phyloP scores from a whole-genome alignment of 108 stramenopile genomes.

The Nitzschia sp. region DNA sequence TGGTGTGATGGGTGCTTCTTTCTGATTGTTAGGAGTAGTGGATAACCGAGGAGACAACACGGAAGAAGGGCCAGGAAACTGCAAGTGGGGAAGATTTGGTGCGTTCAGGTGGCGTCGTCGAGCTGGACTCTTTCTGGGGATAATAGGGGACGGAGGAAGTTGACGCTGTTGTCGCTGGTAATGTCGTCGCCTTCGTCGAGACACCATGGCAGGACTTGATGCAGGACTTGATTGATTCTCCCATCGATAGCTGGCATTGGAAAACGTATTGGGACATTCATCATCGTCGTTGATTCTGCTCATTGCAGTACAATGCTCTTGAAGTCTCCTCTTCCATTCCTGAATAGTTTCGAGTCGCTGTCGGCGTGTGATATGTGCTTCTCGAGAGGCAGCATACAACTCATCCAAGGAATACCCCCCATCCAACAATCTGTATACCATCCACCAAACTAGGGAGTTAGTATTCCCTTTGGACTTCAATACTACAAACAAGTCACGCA shows the following conservation, averaged over 20 bases:
- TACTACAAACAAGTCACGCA: too few relatives aligned
- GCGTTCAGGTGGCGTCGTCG: neutral
- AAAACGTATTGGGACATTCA: neutral
- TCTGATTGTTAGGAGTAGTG: too few relatives aligned
- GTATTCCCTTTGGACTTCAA: neutral
- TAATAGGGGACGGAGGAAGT: conserved; percentile 12
- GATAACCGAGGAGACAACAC: too few relatives aligned
- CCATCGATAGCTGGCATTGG: neutral
- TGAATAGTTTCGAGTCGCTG: conserved; percentile 14
- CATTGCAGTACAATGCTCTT: neutral
- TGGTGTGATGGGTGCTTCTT: too few relatives aligned
- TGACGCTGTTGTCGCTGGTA: neutral
- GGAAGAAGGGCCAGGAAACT: neutral
- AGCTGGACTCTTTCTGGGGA: conserved; percentile 12
- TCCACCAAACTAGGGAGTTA: neutral
- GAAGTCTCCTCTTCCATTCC: neutral
- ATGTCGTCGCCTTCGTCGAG: neutral
- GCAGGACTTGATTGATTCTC: neutral
- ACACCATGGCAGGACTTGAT: neutral
- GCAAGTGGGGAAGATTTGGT: conserved; percentile 1
- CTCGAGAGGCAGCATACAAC: neutral
- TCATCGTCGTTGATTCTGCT: neutral
- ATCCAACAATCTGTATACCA: conserved; percentile 6
- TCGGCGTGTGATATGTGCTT: conserved; percentile 6
- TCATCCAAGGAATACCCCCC: conserved; percentile 12